Base-by-base conservation (phyloP, 352 stramenopile genomes). In the Phytophthora ohioensis region DNA sequence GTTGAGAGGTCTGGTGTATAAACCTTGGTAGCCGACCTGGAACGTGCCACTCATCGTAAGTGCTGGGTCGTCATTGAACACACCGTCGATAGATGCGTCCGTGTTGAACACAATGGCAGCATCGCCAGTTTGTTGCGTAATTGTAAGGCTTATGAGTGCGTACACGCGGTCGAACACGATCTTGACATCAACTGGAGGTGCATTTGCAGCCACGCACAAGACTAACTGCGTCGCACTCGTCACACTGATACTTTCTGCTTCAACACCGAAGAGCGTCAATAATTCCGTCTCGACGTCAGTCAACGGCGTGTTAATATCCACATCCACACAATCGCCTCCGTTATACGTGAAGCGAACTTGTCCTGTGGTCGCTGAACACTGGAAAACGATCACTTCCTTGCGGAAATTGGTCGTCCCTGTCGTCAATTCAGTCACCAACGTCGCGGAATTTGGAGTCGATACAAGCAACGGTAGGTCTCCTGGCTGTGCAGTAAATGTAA, bases 41-140 rank as follows among this genome's bases (percentile, higher is more conserved):
- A 94, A 94, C 15, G 86, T 95, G 1, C 88, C 86, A 34, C 87
- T 95, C 84, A 95, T 93, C 46, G 70, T 81, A 6, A 83, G 73
- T 0, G 64, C 63, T 5, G 67, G 58, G 0, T 78, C 57, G 34
- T 85, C 78, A 27, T 76, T 80, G 67, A 89, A 93, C 2, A 93
- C 69, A 0, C 87, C 85, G 34, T 90, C 67, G 49, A 91, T 87
- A 0, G 69, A 91, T 6, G 81, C 69, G 0, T 27, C 69, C 0
- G 60, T 52, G 45, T 82, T 85, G 2, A 9, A 3, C 15, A 43
- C 49, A 57, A 67, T 55, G 9, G 32, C 31, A 17, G 67, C 60
- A 15, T 67, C 48, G 31, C 65, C 71, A 31, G 79, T 49, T 34
- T 21, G 48, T 67, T 73, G 68, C 0, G 52, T 67, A 34, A 86